A percentile compares a stretch with the other conserved stretches of the same genome.
phyloP scores from a whole-genome alignment of 179 eudicot genomes.

The Beta corolliflora region DNA sequence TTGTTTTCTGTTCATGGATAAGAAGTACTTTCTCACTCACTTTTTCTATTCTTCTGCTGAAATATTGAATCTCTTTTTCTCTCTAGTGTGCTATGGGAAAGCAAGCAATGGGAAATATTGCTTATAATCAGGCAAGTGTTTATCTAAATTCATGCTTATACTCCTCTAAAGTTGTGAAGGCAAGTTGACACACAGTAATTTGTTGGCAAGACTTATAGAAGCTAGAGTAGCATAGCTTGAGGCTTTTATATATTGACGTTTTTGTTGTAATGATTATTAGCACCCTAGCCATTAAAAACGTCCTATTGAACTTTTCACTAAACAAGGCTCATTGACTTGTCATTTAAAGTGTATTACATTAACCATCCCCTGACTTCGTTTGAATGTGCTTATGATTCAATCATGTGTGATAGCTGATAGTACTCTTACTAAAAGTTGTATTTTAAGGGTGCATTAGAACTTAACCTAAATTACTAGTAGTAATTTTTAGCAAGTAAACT shows the following conservation, averaged over 20 bases:
- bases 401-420: not conserved
- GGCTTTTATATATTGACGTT: not conserved
- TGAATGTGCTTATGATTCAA: not conserved
- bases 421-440: not conserved
- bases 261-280: not conserved
- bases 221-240: slow-evolving; percentile 2
- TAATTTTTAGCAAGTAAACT: not conserved
- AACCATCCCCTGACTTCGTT: not conserved
- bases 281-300: not conserved
- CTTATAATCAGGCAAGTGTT: slow-evolving; percentile 87
- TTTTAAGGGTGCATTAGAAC: not conserved
- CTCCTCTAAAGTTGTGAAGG: not conserved
- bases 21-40: not conserved
- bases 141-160: no score
- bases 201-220: not conserved
- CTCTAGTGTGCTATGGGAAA: slow-evolving; percentile 99
- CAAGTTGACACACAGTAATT: not conserved
- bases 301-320: not conserved
- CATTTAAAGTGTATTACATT: not conserved
- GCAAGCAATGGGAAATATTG: slow-evolving; percentile 99
- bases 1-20: slow-evolving; percentile 3
- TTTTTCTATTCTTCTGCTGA: slow-evolving; percentile 15
- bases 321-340: not conserved
- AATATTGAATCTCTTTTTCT: not conserved
- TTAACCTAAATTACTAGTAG: not conserved